These are phyloP conservation scores for Antitrichia curtipendula DNA, from an alignment of 225 moss, liverwort and hornwort species.

Conservation along the genomic window DNA sequence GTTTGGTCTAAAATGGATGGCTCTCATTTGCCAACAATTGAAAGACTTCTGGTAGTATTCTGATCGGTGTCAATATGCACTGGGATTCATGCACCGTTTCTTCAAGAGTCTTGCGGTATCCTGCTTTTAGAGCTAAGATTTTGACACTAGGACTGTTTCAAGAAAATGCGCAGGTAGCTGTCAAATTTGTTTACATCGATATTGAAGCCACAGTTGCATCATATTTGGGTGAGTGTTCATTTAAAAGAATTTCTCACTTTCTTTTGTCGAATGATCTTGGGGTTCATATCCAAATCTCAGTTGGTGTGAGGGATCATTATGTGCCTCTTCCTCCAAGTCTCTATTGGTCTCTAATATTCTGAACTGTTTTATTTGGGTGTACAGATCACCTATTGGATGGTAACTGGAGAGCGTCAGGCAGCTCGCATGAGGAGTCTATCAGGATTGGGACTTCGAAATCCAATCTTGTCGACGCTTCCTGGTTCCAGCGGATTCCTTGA, in stretches of 20 bases:
- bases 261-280: background rate
- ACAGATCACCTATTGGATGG: constrained; percentile 78
- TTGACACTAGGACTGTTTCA: background rate
- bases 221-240: constrained; percentile 20
- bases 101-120: background rate
- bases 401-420: constrained; percentile 80
- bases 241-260: background rate
- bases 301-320: background rate
- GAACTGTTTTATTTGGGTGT: constrained; percentile 1
- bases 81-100: background rate
- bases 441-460: no score
- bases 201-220: constrained; percentile 32
- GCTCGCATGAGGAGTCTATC: constrained; percentile 71
- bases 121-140: background rate
- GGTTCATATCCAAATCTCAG: background rate
- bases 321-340: background rate
- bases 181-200: constrained; percentile 43
- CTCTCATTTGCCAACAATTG: background rate
- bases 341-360: background rate
- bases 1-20: background rate
- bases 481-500: no score
- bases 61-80: background rate
- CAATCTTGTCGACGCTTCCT: no score
- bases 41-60: background rate
- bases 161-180: constrained; percentile 20